Evolutionary conservation across 176 grass and related monocot species (phyloP).

Genomic region (Eleusine coracana): DNA sequence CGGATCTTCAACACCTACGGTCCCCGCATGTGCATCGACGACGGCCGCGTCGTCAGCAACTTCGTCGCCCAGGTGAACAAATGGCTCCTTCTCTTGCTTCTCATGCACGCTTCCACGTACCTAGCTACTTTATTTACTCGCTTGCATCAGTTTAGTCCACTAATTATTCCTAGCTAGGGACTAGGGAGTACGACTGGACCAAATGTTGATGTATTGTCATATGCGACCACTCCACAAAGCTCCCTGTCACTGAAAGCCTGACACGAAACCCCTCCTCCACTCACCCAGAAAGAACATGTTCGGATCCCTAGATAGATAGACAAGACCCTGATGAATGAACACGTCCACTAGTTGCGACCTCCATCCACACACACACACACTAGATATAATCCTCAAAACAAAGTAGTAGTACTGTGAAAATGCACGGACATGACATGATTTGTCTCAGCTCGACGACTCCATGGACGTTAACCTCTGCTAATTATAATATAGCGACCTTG

Average conservation of each 20-base stretch:
- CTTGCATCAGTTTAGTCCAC: not conserved
- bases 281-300: no score
- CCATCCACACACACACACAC: no score
- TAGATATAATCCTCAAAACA: not conserved
- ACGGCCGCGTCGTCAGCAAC: slow-evolving; percentile 97
- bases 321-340: not conserved
- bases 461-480: not conserved
- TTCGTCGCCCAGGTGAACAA: slow-evolving; percentile 82
- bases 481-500: not conserved
- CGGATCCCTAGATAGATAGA: no score
- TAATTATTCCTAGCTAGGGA: no score
- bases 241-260: not conserved
- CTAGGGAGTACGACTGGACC: slow-evolving; percentile 8
- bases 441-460: not conserved
- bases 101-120: slow-evolving; percentile 3
- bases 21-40: slow-evolving; percentile 96
- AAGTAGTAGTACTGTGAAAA: not conserved
- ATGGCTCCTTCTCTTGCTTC: not conserved
- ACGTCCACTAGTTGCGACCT: not conserved
- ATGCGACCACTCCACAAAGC: not conserved
- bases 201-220: not conserved
- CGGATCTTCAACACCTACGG: slow-evolving; percentile 99
- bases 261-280: not conserved
- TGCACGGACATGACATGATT: not conserved
- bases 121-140: not conserved